Conservation (phyloP, 2,329 filamentous ascomycete species). For the Alternaria sp. region DNA sequence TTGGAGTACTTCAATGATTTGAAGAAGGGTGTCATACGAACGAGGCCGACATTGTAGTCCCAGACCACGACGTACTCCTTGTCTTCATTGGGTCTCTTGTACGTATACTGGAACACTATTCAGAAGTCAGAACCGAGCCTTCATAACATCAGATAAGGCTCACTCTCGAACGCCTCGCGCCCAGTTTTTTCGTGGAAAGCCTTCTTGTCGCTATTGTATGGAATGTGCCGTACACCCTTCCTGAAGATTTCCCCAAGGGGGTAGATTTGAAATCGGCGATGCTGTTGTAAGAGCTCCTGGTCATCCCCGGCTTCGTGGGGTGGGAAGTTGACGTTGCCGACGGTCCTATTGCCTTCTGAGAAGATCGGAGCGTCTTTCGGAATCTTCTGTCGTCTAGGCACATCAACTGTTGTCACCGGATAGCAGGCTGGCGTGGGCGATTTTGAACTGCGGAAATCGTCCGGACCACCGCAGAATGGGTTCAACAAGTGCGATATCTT, state of each 20-base stretch:
- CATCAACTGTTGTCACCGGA: slow-evolving; percentile 11
- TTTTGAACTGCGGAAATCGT: slow-evolving; percentile 22
- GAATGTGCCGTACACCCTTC: slow-evolving; percentile 72
- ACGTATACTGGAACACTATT: slow-evolving; percentile 84
- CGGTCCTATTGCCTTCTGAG: slow-evolving; percentile 65
- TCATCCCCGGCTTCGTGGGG: slow-evolving; percentile 72
- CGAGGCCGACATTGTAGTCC: slow-evolving; percentile 95
- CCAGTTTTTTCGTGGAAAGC: slow-evolving; percentile 87
- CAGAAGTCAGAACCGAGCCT: slow-evolving; percentile 17
- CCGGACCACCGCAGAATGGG: slow-evolving; percentile 34
- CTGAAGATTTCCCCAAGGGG: slow-evolving; percentile 68
- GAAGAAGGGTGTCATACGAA: slow-evolving; percentile 94
- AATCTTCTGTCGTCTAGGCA: slow-evolving; percentile 62
- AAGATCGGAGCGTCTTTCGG: slow-evolving; percentile 72
- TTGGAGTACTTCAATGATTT: slow-evolving; percentile 89
- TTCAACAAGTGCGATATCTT: slow-evolving; percentile 56
- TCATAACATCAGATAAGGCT: slow-evolving; percentile 24
- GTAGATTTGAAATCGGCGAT: slow-evolving; percentile 71
- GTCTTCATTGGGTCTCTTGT: slow-evolving; percentile 71
- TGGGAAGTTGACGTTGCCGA: slow-evolving; percentile 75
- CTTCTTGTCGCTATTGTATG: slow-evolving; percentile 95
- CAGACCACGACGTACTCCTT: slow-evolving; percentile 84
- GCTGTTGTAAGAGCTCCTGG: slow-evolving; percentile 63
- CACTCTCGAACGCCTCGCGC: slow-evolving; percentile 88
- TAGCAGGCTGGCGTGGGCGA: slow-evolving; percentile 23